Evolutionary conservation across 345 rosid species (phyloP), one percentile per base, ranked within the genome.

Genomic region (Arabidopsis suecica): DNA sequence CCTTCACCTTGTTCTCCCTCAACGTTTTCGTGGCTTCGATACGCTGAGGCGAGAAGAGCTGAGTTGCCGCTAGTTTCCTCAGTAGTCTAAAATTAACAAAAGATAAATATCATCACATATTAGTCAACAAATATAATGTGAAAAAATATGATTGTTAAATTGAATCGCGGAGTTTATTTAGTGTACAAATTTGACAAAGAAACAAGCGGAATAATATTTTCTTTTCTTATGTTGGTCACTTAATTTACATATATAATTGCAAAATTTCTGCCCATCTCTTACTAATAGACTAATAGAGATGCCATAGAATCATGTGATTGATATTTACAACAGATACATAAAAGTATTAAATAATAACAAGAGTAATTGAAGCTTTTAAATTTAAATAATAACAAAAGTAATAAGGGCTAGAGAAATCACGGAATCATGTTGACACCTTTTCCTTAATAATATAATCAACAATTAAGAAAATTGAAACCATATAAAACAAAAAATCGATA

Each of bases 1-100:
- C 77, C 6, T 65, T n/a, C 64, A 80, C 34, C 18, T 80, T 83
- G n/a, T 73, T 68, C 38, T 20, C 2, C 47, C 82, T 16, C 14
- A 78, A 12, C 0, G 40, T 30, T 59, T 71, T 71, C 2, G 81
- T 71, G 9, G 57, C 68, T 57, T 77, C 72, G 11, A 77, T 14
- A 40, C 81, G 77, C 5, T 49, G 55, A 0, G 77, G 81, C 0
- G 77, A 77, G 47, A 71, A 77, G 2, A 77, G 47, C 4, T 37
- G 72, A 41, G 68, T 71, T 48, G 38, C 73, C 20, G 62, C 20
- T 11, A 71, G 7, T 64, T 71, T 77, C 28, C 81, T 71, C 48
- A 58, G 23, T 1, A 77, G 28, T 40, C 76, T 77, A 3, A 42
- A 38, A 2, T 28, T 0, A 32, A 65, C 53, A 45, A 34, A 8